These are phyloP conservation scores for Ziziphus jujuba DNA, from an alignment of 306 rosid genomes.

Conservation along the genomic window DNA sequence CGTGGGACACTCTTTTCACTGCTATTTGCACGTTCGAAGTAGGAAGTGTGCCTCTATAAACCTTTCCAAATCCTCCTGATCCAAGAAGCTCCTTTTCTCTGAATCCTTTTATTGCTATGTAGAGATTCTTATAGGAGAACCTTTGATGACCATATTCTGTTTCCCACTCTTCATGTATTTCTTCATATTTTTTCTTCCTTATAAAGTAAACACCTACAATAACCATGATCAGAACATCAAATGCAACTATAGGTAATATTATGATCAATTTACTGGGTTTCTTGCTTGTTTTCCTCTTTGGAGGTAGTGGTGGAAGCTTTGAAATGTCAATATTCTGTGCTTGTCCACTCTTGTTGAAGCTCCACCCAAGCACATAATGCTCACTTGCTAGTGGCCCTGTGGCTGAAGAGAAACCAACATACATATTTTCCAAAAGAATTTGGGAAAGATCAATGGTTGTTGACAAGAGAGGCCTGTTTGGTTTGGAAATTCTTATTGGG, in stretches of 20 bases:
- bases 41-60: slow-evolving; percentile 59
- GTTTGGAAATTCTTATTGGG: slow-evolving; percentile 13
- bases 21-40: slow-evolving; percentile 53
- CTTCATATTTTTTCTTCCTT: slow-evolving; percentile 36
- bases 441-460: slow-evolving; percentile 13
- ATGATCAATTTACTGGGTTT: not conserved
- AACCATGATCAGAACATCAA: not conserved
- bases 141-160: slow-evolving; percentile 60
- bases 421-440: slow-evolving; percentile 21
- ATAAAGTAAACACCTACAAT: not conserved
- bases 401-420: slow-evolving; percentile 39
- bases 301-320: slow-evolving; percentile 13
- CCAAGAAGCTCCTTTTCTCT: slow-evolving; percentile 53
- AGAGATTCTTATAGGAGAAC: slow-evolving; percentile 53
- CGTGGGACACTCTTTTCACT: slow-evolving; percentile 66
- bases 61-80: slow-evolving; percentile 72
- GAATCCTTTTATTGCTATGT: slow-evolving; percentile 63
- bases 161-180: slow-evolving; percentile 72
- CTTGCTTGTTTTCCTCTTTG: not conserved
- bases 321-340: slow-evolving; percentile 21
- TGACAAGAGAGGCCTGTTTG: slow-evolving; percentile 1
- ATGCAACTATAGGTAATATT: not conserved
- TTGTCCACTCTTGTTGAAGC: slow-evolving; percentile 30
- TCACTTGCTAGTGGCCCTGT: slow-evolving; percentile 17
- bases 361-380: slow-evolving; percentile 39